phyloP scores from a whole-genome alignment of 2,329 filamentous ascomycete species.

The Tolypocladium capitatum region DNA sequence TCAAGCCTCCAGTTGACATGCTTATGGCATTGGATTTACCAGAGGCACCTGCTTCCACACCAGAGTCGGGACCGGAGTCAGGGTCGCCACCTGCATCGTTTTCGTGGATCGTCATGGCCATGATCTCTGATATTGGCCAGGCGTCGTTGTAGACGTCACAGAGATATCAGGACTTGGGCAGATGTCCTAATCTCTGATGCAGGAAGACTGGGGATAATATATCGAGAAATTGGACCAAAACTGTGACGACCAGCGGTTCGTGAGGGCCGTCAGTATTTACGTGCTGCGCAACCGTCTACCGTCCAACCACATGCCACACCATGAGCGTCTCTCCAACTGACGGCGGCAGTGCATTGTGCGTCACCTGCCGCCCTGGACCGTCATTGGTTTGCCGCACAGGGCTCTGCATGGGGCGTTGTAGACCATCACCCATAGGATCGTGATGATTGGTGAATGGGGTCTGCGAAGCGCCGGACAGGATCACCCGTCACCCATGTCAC shows the following conservation, averaged over 20 bases:
- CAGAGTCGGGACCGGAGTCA: conserved; percentile 24
- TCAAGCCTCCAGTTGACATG: conserved; percentile 54
- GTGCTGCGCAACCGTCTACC: neutral
- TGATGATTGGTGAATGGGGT: conserved; percentile 14
- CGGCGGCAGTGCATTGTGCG: conserved; percentile 7
- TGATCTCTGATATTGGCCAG: conserved; percentile 10
- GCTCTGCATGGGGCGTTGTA: neutral
- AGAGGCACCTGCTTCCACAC: conserved; percentile 49
- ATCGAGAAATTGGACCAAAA: neutral
- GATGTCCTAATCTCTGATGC: neutral
- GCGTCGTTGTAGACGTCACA: neutral
- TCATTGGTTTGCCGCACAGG: neutral
- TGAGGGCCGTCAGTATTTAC: neutral
- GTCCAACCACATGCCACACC: neutral
- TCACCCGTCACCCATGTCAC: conserved; percentile 8
- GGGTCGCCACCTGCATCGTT: conserved; percentile 19
- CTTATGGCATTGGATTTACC: conserved; percentile 43
- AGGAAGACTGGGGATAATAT: neutral
- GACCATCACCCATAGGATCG: neutral
- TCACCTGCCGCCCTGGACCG: neutral
- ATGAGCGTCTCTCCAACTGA: conserved; percentile 3
- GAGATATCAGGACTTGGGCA: neutral
- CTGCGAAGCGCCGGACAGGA: conserved; percentile 16
- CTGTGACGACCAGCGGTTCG: neutral
- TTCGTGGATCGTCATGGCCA: conserved; percentile 28